Base-by-base conservation (phyloP, 805 yeast genomes). In the Tetrapisispora taiwanensis region DNA sequence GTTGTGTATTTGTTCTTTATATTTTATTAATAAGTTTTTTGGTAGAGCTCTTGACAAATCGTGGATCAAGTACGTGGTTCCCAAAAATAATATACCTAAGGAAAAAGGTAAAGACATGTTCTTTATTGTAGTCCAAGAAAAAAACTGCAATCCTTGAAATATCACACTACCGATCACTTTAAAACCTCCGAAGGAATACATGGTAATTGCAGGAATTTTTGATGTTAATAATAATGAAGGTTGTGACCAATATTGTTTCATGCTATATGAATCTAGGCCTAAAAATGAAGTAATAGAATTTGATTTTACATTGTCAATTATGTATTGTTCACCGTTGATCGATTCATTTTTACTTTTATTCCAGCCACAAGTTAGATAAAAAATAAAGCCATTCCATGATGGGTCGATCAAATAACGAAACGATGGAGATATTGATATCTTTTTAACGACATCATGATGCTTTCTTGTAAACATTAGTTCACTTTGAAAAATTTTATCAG, bases 41-140 rank as follows among this genome's bases (percentile, higher is more conserved):
- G 95, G 94, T 53, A 86, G 78, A 0, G 97, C 95, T 53, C 82
- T 76, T 2, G 97, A 97, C 13, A 94, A 77, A 61, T 92, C 97
- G 47, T 72, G 70, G 17, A 87, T 67, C 46, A 88, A 59, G 54
- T 84, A 87, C 34, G 78, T 76, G 0, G 75, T 65, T 0, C 82
- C 71, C 13, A 77, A 68, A 1, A 77, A 72, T 5, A 76, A 66
- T 1, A 74, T 72, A 8, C 77, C 70, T 2, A 78, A 51, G 0
- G 73, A 46, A 0, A 77, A 39, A 0, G 94, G 89, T 0, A 75
- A 59, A 0, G 75, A 71, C n/a, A 81, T 58, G 36, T 68, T 70
- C 46, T 66, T 70, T 22, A 77, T 45, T 0, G 68, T 56, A 2
- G 49, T 54, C 46, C 63, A 48, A 2, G 72, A 50, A 61, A 68